Evolutionary conservation across 306 rosid species (phyloP).

Genomic region (Spatholobus suberectus): DNA sequence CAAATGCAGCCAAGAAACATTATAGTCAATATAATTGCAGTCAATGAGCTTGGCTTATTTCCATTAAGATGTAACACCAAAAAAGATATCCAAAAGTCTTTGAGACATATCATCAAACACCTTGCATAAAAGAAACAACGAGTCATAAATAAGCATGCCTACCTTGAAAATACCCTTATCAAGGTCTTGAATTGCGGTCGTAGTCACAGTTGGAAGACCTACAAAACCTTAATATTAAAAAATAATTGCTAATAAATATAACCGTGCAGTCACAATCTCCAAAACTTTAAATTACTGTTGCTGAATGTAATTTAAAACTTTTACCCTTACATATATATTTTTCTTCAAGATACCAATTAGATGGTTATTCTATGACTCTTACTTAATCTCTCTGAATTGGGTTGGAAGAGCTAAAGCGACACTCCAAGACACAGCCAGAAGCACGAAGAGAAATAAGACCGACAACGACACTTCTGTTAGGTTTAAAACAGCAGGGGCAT

Average conservation of each 20-base stretch:
- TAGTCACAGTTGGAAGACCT: not conserved
- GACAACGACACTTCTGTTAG: not conserved
- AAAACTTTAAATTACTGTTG: not conserved
- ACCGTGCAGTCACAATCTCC: not conserved
- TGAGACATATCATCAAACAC: constrained; percentile 46
- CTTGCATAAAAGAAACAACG: not conserved
- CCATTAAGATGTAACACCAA: not conserved
- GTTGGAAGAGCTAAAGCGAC: not conserved
- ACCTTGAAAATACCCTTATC: not conserved
- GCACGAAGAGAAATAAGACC: not conserved
- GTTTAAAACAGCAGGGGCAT: not conserved
- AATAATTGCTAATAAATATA: not conserved
- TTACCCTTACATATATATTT: not conserved
- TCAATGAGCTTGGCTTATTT: constrained; percentile 9
- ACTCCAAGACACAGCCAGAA: not conserved
- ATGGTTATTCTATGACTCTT: not conserved
- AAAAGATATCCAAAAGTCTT: not conserved
- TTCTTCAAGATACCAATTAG: not conserved
- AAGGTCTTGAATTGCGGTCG: not conserved
- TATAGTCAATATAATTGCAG: not conserved
- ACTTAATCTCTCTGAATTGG: not conserved
- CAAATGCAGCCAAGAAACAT: not conserved
- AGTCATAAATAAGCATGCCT: not conserved
- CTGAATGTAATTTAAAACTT: not conserved
- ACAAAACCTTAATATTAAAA: not conserved